Evolutionary conservation across 495 filamentous ascomycete genomes (phyloP), one percentile per base, ranked within the genome.

Genomic region (Neurospora sp.): DNA sequence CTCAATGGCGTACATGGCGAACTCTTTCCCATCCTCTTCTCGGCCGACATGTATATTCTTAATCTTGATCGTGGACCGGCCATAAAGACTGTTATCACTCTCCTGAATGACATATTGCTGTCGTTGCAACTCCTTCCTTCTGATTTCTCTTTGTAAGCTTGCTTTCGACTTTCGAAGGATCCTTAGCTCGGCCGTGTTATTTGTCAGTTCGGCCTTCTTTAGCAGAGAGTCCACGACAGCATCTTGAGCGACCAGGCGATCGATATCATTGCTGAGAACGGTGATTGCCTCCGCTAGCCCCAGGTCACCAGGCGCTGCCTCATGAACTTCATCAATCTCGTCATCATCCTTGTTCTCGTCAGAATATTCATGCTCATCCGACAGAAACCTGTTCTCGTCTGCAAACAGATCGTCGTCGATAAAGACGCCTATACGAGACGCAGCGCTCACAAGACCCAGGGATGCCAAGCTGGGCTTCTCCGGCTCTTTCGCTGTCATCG

Each of bases 61-160:
- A 81, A 99, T 98, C 71, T 87, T 91, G 73, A 98, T 89, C 6
- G 88, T 91, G 5, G 96, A 94, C 14, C 96, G 91, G 18, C 96
- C 96, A 80, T 96, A 98, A 48, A 99, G 84, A 80, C 94, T 97
- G 81, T 98, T 99, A 77, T 98, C 96, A 78, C 94, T 97, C 80
- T 98, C 95, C 80, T 99, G 96, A 46, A 98, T 90, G 74, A 96
- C 93, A 76, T 98, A 99, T 80, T 98, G 96, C 81, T 97, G 94
- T 48, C 94, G 87, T 81, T 99, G 96, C 77, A 99, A 86, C 82
- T 98, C 96, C 80, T 98, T 98, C 39, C 96, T 89, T 46, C 93
- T 88, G 44, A 97, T 93, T 79, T 99, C 96, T 53, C 95, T 87
- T 77, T 97, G 90, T 72, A 99, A 85, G 79, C 95, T 98, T 18